Base-by-base conservation (phyloP, 176 grass and related monocot species). In the Thalia dealbata region DNA sequence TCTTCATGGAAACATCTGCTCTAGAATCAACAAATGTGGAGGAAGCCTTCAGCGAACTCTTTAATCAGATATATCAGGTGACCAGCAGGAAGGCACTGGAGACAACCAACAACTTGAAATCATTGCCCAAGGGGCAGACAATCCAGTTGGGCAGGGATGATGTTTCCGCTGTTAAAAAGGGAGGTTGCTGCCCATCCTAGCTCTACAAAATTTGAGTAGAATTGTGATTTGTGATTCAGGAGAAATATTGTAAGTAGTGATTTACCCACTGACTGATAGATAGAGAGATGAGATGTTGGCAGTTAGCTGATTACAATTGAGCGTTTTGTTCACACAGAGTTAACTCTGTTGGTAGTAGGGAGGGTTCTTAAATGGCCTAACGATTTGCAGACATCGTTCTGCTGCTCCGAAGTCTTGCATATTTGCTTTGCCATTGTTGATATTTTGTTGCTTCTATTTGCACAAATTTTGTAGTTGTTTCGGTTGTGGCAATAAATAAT, bases 1-100 rank as follows among this genome's bases (percentile, higher is more conserved):
- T 35, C 18, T 66, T 38, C 26, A 66, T 66, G 63, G 63, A 66
- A 28, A 66, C 63, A 7, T 66, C 63, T 66, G 63, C 63, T 32
- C 16, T 41, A 2, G 63, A 66, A 32, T 66, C 63, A 14, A 66
- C 30, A 35, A 66, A 66, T 15, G 63, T 66, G 63, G 63, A 66
- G 29, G 7, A 29, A 9, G 24, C 63, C 63, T 66, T 66, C 63
- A 66, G 10, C 38, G 63, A 66, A 66, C 28, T 66, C 3, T 28
- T 66, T 14, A 35, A 23, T 12, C 28, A 66, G 27, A 66, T 66
- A 0, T 66, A 66, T 66, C 63, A 19, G 30, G 29, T 66, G 63
- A 26, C 30, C 24, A 66, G 63, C 26, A 38, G 63, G 63, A 66
- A 66, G 63, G 25, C 63, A 66, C 63, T 66, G 5, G 63, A 65